Base-by-base conservation (phyloP, 106 monocot genomes). In the Apostasia shenzhenica region DNA sequence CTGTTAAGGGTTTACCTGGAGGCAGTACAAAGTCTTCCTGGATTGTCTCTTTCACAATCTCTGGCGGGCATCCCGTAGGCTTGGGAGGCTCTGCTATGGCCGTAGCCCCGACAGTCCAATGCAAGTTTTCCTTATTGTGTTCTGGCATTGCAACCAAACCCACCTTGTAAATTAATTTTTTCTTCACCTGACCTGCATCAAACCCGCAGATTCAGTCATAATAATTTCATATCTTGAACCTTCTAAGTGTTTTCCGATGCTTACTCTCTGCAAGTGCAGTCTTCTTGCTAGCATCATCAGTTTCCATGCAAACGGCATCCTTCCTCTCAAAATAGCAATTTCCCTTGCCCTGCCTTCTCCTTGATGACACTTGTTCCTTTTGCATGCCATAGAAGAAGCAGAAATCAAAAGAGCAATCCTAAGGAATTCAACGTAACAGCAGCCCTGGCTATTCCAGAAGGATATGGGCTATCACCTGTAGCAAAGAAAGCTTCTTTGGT, bases 11-110 rank as follows among this genome's bases (percentile, higher is more conserved):
- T 47, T 13, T 79, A 6, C 86, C 83, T 61, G 41, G 51, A 58
- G 90, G 86, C 8, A 83, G 73, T 38, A 79, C 61, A 53, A 54
- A 42, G 5, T 67, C 69, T 53, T 75, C 49, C 41, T 64, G 11
- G 1, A 40, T 41, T 45, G 58, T 5, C 63, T 69, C 66, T 39
- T 6, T n/a, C 26, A 41, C 41, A 10, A 12, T 66, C 48, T 43
- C 41, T 2, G 6, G 8, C 14, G 13, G 45, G 48, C 12, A n/a
- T 1, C 69, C 69, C 48, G 26, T 75, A 39, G 14, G 41, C 48
- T 61, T 74, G 43, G 6, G 39, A 47, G 48, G 47, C 57, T 74
- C 67, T 3, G 3, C 55, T 9, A 61, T 59, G 8, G 41, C 13
- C 51, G 68, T 13, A 41, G 62, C 13, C 57, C 58, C 48, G 3